phyloP scores from a whole-genome alignment of 2,329 filamentous ascomycete species.

The Plectosphaerella sp. region DNA sequence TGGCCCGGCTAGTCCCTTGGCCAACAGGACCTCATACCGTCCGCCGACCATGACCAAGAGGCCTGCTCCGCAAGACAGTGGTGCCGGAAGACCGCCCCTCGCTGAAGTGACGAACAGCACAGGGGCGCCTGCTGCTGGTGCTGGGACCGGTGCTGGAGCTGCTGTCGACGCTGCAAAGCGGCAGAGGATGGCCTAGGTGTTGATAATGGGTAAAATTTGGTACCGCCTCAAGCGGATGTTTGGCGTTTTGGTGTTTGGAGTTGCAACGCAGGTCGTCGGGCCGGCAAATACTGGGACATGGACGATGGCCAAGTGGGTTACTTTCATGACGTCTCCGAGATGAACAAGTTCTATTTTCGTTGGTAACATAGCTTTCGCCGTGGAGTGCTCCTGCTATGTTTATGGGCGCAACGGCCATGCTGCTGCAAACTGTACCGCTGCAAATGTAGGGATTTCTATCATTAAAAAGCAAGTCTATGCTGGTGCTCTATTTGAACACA shows the following conservation, averaged over 20 bases:
- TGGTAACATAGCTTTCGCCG: too few species aligned
- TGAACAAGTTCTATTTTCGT: too few species aligned
- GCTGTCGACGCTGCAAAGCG: slow-evolving; percentile 43
- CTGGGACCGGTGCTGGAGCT: slow-evolving; percentile 14
- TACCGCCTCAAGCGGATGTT: not conserved
- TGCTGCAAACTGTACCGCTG: too few species aligned
- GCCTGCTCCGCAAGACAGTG: slow-evolving; percentile 25
- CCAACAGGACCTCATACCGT: slow-evolving; percentile 54
- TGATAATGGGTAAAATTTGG: not conserved
- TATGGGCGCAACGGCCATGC: too few species aligned
- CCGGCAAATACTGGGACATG: too few species aligned
- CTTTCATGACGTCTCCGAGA: too few species aligned
- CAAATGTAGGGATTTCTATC: not conserved
- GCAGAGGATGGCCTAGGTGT: slow-evolving; percentile 36
- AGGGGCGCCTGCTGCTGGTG: slow-evolving; percentile 12
- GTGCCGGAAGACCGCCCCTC: slow-evolving; percentile 35
- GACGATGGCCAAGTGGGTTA: too few species aligned
- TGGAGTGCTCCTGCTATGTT: too few species aligned
- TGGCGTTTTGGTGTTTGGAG: not conserved
- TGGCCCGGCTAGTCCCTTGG: slow-evolving; percentile 49
- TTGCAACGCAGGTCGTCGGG: too few species aligned
- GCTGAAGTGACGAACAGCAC: slow-evolving; percentile 46
- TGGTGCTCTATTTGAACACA: not conserved
- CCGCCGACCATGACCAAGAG: slow-evolving; percentile 54
- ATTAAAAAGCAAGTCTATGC: not conserved